Base-by-base conservation (phyloP, 2,329 filamentous ascomycete species). In the Aspergillus sp. region DNA sequence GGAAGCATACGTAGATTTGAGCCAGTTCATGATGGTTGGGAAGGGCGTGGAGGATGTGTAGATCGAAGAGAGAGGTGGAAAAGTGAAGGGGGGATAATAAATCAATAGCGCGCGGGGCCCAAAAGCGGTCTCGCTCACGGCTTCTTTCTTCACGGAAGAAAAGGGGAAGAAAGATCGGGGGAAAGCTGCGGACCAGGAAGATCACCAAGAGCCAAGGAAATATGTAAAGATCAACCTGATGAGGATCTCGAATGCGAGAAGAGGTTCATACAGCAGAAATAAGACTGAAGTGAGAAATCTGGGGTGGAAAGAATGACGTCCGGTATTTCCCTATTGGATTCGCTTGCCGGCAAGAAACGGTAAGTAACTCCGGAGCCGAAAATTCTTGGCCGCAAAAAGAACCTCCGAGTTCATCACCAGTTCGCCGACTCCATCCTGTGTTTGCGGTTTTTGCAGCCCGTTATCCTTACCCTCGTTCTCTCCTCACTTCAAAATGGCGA, bases 21-120 rank as follows among this genome's bases (percentile, higher is more conserved):
- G 87, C 91, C 91, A 96, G 80, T 90, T 94, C 80, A 95, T 92
- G 86, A 90, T 94, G 73, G 68, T 82, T 16, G 46, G 41, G 45
- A 43, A 50, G 38, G 45, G 52, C 46, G 38, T 48, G 42, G 55
- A 51, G 49, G 47, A 46, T 44, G 44, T 45, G 47, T 47, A 53
- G 54, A 54, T 33, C 47, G 52, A 58, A 62, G 55, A 53, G 60
- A 55, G 56, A 60, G 58, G 55, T 48, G 24, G 14, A 35, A 46
- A 53, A 33, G 49, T 53, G 57, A 59, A 60, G 50, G 35, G 47
- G 56, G 26, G 26, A 30, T 51, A 60, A 58, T 56, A 71, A 66
- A 68, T 66, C 64, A 60, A 68, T 61, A 63, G 59, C 56, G 59
- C 64, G 66, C 64, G 65, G 66, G 67, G 67, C 60, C 56, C 57